Conservation (phyloP, 78 protist species). For the Paulinella micropora region DNA sequence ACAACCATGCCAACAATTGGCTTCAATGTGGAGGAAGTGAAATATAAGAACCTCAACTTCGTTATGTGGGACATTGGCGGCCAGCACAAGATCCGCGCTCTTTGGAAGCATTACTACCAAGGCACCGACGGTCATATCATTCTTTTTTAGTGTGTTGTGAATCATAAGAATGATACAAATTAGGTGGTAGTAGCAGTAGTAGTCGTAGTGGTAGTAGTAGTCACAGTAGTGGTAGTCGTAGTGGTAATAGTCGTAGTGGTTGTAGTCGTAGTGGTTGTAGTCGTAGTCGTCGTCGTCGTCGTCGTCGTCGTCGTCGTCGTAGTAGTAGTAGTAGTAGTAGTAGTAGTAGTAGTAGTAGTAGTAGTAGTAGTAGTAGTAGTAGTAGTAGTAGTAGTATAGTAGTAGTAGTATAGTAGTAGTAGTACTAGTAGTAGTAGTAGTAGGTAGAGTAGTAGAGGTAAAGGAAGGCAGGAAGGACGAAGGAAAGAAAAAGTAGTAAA, state of each 20-base stretch:
- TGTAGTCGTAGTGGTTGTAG: too few species aligned
- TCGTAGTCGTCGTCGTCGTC: too few species aligned
- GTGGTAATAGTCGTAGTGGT: too few species aligned
- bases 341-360: not conserved
- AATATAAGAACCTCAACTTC: constrained; percentile 47
- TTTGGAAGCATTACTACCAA: constrained; percentile 61
- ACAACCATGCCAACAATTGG: constrained; percentile 58
- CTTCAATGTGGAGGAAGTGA: constrained; percentile 79
- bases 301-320: too few species aligned
- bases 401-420: too few species aligned
- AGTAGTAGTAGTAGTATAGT: not conserved
- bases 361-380: not conserved
- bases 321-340: not conserved
- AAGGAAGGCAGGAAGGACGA: too few species aligned
- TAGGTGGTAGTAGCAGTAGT: too few species aligned
- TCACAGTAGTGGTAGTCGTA: too few species aligned
- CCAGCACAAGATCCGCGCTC: constrained; percentile 80
- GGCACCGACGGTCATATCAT: constrained; percentile 34
- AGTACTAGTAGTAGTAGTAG: too few species aligned
- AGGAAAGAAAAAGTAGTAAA: too few species aligned
- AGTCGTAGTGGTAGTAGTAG: too few species aligned
- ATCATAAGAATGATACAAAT: constrained; percentile 10
- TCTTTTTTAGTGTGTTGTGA: constrained; percentile 55
- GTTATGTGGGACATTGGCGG: constrained; percentile 89
- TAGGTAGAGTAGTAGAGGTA: too few species aligned